phyloP scores from a whole-genome alignment of 176 grass and related monocot genomes.

The Microstegium vimineum region DNA sequence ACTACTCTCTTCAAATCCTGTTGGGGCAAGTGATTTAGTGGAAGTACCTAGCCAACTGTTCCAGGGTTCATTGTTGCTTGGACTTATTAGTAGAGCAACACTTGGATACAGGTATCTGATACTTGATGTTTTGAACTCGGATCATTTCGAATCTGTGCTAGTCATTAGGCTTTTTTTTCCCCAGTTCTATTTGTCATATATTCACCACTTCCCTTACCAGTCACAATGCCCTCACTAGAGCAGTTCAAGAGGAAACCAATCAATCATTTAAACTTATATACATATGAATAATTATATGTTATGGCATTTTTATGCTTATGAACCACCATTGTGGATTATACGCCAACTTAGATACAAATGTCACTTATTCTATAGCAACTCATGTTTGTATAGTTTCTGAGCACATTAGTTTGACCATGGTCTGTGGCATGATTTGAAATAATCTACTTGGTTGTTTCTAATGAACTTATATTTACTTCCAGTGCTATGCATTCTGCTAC shows the following conservation, averaged over 20 bases:
- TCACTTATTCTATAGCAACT: not conserved
- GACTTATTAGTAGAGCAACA: constrained; percentile 87
- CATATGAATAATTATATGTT: not conserved
- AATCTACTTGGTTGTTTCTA: constrained; percentile 16
- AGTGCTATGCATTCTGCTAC: constrained; percentile 94
- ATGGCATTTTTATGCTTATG: constrained; percentile 1
- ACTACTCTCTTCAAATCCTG: constrained; percentile 76
- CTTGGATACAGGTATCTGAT: constrained; percentile 79
- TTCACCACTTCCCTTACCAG: not conserved
- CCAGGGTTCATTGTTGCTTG: constrained; percentile 96
- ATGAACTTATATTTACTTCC: constrained; percentile 35
- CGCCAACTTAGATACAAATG: not conserved
- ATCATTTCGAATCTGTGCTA: constrained; percentile 7
- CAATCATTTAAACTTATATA: not conserved
- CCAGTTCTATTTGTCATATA: not conserved
- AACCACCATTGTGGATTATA: not conserved
- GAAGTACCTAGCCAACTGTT: constrained; percentile 94
- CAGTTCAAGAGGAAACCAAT: constrained; percentile 7
- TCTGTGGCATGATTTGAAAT: not conserved
- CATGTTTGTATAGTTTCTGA: not conserved
- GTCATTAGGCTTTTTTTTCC: not conserved
- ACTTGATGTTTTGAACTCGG: not conserved
- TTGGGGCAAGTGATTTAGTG: constrained; percentile 77
- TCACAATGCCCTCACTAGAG: not conserved
- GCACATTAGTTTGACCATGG: not conserved